These are phyloP conservation scores for Dalbergia cultrata DNA, from an alignment of 306 rosid genomes.

Conservation along the genomic window DNA sequence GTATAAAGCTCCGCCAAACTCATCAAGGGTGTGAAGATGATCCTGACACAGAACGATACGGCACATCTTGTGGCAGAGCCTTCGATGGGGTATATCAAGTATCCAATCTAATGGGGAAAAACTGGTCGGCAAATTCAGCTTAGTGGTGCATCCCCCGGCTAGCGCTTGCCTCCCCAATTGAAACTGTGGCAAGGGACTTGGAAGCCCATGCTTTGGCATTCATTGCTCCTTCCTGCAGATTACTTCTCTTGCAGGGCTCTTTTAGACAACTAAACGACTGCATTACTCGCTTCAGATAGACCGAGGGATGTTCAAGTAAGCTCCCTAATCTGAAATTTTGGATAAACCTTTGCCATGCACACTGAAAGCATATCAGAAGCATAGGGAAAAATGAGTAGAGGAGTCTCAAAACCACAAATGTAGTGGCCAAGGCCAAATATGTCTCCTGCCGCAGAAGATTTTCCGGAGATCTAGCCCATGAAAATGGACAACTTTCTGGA, in stretches of 20 bases:
- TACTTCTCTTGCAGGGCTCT: conserved; percentile 98
- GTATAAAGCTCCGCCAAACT: conserved; percentile 23
- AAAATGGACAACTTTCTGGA: conserved; percentile 93
- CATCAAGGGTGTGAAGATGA: conserved; percentile 47
- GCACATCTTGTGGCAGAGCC: conserved; percentile 54
- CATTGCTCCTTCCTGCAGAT: conserved; percentile 98
- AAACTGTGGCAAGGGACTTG: conserved; percentile 96
- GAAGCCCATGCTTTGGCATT: conserved; percentile 98
- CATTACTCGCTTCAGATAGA: conserved; percentile 73
- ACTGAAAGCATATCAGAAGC: conserved; percentile 60
- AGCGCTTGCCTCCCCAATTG: conserved; percentile 86
- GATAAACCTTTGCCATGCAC: conserved; percentile 71
- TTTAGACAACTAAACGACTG: conserved; percentile 71
- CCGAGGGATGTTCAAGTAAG: conserved; percentile 84
- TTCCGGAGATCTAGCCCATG: conserved; percentile 99
- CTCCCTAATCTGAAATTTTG: conserved; percentile 70
- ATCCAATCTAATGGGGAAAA: conserved; percentile 35
- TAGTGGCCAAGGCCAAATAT: conserved; percentile 89
- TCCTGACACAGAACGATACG: conserved; percentile 46
- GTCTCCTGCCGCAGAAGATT: conserved; percentile 86
- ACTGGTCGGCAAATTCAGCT: conserved; percentile 44
- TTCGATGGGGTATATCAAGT: conserved; percentile 24
- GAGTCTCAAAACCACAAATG: conserved; percentile 85
- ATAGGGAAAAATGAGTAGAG: conserved; percentile 72
- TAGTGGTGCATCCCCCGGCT: conserved; percentile 65